A percentile compares a stretch with the other conserved stretches of the same genome.
Evolutionary conservation across 2,329 filamentous ascomycete species (phyloP).

Genomic region (Colletotrichum sp.): DNA sequence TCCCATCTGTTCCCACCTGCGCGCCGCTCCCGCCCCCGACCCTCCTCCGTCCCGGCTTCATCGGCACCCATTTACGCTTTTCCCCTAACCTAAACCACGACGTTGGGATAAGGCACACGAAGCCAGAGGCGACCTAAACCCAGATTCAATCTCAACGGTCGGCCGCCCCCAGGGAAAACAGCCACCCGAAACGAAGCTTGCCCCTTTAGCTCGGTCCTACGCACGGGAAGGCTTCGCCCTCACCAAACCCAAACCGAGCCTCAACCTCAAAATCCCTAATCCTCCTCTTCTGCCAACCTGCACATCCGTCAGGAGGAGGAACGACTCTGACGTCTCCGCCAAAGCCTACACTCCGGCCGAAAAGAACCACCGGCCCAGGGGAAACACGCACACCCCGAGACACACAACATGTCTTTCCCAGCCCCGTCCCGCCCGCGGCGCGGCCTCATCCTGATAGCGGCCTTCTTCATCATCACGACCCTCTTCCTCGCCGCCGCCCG

Average conservation of each 20-base stretch:
- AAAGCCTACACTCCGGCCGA: not conserved
- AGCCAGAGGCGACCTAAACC: not conserved
- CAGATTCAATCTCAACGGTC: not conserved
- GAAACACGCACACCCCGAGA: not conserved
- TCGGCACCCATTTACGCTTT: not conserved
- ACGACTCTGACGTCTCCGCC: not conserved
- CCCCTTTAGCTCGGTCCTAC: not conserved
- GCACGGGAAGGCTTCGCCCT: not conserved
- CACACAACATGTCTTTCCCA: not conserved
- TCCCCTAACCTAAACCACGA: not conserved
- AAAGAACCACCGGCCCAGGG: not conserved
- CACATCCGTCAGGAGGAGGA: not conserved
- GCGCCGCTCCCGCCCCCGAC: not conserved
- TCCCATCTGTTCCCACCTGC: not conserved
- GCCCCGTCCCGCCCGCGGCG: conserved; percentile 2
- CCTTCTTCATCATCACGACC: conserved; percentile 36
- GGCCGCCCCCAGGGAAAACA: not conserved
- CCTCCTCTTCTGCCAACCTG: not conserved
- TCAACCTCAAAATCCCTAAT: not conserved
- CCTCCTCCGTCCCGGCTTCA: not conserved
- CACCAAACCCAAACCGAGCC: not conserved
- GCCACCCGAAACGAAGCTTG: not conserved
- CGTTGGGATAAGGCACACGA: not conserved
- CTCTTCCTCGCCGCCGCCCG: conserved; percentile 38
- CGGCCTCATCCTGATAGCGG: not conserved